phyloP scores from a whole-genome alignment of 2,329 filamentous ascomycete species.

The Trichophaea hybrida region DNA sequence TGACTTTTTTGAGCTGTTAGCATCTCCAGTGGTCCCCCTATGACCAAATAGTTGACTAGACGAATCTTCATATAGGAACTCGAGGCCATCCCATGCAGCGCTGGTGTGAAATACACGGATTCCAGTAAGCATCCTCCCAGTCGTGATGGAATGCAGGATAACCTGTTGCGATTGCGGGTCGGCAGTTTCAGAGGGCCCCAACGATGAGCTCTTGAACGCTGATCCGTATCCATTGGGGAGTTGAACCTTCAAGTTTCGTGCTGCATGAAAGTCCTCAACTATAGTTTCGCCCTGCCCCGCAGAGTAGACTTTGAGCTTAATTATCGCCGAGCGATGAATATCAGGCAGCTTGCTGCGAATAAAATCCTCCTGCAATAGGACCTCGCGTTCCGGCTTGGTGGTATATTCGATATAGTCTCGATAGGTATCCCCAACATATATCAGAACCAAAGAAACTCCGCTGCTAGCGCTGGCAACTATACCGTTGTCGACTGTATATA shows the following conservation, averaged over 20 bases:
- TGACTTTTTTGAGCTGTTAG: constrained; percentile 44
- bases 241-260: constrained; percentile 57
- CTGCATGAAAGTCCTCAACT: constrained; percentile 59
- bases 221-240: constrained; percentile 53
- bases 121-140: constrained; percentile 58
- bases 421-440: constrained; percentile 74
- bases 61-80: constrained; percentile 83
- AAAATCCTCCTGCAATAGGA: constrained; percentile 60
- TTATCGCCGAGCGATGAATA: constrained; percentile 52
- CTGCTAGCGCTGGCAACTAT: constrained; percentile 65
- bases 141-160: constrained; percentile 52
- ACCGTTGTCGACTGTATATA: constrained; percentile 49
- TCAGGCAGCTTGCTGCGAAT: constrained; percentile 58
- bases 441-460: constrained; percentile 73
- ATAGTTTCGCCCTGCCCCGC: constrained; percentile 58
- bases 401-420: constrained; percentile 66
- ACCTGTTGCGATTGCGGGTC: constrained; percentile 57
- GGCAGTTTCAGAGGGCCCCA: constrained; percentile 59
- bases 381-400: constrained; percentile 48
- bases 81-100: constrained; percentile 63
- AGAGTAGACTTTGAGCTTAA: constrained; percentile 63
- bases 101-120: constrained; percentile 61
- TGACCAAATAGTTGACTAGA: constrained; percentile 79
- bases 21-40: constrained; percentile 46
- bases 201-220: constrained; percentile 59